Evolutionary conservation across 257 asterid genomes (phyloP).

Genomic region (Solanum chmielewskii): DNA sequence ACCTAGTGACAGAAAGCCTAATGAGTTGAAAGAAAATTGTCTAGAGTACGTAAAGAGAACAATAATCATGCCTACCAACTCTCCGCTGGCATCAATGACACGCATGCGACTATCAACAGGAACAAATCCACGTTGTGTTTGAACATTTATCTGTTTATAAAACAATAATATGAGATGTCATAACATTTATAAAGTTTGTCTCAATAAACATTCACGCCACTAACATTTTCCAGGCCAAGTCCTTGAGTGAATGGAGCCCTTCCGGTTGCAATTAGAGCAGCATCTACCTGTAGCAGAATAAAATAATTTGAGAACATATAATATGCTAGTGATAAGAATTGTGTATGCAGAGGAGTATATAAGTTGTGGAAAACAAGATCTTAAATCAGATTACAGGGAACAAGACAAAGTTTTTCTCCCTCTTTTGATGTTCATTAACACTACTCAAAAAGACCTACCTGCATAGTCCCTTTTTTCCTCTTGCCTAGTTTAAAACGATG

Average conservation of each 20-base stretch:
- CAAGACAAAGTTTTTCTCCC: not conserved
- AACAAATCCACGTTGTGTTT: slow-evolving; percentile 87
- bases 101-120: slow-evolving; percentile 95
- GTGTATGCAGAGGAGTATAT: not conserved
- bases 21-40: slow-evolving; percentile 4
- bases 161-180: not conserved
- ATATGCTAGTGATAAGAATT: not conserved
- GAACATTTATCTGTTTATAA: slow-evolving; percentile 60
- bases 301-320: not conserved
- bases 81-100: slow-evolving; percentile 80
- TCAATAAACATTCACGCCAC: slow-evolving; percentile 15
- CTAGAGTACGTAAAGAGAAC: not conserved
- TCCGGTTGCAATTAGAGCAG: slow-evolving; percentile 97
- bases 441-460: not conserved
- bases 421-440: not conserved
- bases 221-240: slow-evolving; percentile 91
- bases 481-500: not conserved
- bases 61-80: slow-evolving; percentile 43
- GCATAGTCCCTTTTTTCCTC: not conserved
- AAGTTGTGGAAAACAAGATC: not conserved
- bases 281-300: slow-evolving; percentile 67
- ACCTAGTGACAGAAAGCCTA: slow-evolving; percentile 34
- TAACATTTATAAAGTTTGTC: not conserved
- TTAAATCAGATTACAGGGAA: not conserved
- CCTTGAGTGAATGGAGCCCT: slow-evolving; percentile 95